phyloP scores from a whole-genome alignment of 805 yeast species.

The Ogataea saltuana region DNA sequence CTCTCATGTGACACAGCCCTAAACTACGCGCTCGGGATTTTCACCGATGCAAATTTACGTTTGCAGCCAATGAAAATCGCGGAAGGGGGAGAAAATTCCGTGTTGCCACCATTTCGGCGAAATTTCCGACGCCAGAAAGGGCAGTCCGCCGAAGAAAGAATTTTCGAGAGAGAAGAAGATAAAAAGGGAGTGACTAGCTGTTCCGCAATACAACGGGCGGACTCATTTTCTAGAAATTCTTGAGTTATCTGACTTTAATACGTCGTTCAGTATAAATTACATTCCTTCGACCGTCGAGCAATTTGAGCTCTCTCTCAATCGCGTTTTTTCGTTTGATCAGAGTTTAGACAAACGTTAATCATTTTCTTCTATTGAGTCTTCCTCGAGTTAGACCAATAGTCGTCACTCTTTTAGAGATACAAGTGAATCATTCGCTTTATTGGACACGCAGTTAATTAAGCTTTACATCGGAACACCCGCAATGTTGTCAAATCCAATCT shows the following conservation, averaged over 20 bases:
- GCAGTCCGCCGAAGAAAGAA: slow-evolving; percentile 11
- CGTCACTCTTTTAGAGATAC: no score
- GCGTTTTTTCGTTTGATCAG: background rate
- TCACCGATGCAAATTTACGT: slow-evolving; percentile 8
- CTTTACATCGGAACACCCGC: no score
- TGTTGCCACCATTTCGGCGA: slow-evolving; percentile 13
- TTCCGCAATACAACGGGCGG: no score
- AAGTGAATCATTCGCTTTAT: background rate
- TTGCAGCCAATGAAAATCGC: slow-evolving; percentile 11
- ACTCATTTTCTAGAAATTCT: slow-evolving; percentile 1
- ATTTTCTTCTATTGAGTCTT: background rate
- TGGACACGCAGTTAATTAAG: no score
- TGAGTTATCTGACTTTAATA: background rate
- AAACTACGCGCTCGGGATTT: slow-evolving; percentile 4
- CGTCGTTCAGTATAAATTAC: background rate
- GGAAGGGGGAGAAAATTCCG: slow-evolving; percentile 7
- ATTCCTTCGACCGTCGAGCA: no score
- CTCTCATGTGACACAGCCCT: background rate
- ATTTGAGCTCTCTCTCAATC: no score
- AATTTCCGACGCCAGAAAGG: slow-evolving; percentile 14
- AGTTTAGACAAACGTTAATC: background rate
- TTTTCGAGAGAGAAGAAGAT: slow-evolving; percentile 13
- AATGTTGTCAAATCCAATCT: background rate
- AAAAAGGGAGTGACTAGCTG: background rate
- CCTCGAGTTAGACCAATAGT: background rate